Evolutionary conservation across 495 filamentous ascomycete species (phyloP), one percentile per base, ranked within the genome.

Genomic region (Cudoniella acicularis): DNA sequence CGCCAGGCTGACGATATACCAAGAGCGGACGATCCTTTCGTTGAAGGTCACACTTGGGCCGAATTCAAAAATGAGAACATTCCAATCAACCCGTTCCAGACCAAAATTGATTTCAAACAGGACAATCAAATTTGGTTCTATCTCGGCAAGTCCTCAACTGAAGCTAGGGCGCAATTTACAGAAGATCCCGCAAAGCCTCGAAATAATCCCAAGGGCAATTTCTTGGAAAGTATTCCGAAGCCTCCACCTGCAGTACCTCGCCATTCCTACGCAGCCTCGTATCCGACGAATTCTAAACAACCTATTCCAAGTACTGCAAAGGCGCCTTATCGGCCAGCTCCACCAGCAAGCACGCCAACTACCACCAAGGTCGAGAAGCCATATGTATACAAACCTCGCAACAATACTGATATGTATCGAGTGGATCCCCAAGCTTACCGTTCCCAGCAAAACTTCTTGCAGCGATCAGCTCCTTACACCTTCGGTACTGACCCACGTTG

Each of bases 141-240:
- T 71, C 79, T 98, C 62, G 90, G 89, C 17, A 81, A 84, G 66
- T 83, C 78, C 49, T 97, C 93, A 47, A 98, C 94, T 18, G 94
- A 98, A 68, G 88, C 91, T 66, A 92, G 87, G 72, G 87, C 90
- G 46, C 89, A 96, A 68, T 98, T 91, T 76, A 96, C 94, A 25
- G 88, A 94, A 62, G 87, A 95, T 75, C 84, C 80, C 59, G 73
- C 73, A 41, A 84, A 81, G 18, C 72, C 67, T 1, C 62, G 54
- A 45, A 76, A 87, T 61, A 86, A 83, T 54, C 60, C 72, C 26
- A 82, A 82, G 70, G 81, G 78, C 57, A 83, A 82, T 62, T 89
- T 84, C 70, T 62, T 88, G 69, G 83, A 86, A 48, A 80, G 81
- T 1, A 72, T 87, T 54, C 80, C 76, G 13, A 82, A 82, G 65